A percentile compares a stretch with the other conserved stretches of the same genome.
Evolutionary conservation across 2,329 filamentous ascomycete species (phyloP).

Genomic region (Ascomycota sp.): DNA sequence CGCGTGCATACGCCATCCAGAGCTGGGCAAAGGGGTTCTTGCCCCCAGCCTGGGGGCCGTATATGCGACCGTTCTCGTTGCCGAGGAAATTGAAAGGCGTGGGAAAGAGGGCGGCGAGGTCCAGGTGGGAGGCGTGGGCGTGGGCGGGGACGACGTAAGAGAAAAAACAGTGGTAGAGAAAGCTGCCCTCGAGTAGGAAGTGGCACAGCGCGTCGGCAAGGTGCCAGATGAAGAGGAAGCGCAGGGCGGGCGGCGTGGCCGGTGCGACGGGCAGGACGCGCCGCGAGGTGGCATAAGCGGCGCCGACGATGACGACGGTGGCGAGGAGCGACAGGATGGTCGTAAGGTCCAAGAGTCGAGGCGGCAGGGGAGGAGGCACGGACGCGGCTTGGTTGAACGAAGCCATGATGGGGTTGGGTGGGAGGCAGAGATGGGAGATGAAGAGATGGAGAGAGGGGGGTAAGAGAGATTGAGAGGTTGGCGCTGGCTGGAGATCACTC

Average conservation of each 20-base stretch:
- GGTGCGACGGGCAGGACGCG: conserved; percentile 18
- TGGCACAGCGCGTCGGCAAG: conserved; percentile 82
- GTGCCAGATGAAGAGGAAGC: conserved; percentile 84
- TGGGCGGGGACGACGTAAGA: conserved; percentile 16
- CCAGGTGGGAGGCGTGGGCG: conserved; percentile 7
- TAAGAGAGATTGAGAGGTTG: neutral
- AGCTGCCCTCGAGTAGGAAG: conserved; percentile 73
- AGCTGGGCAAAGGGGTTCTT: conserved; percentile 31
- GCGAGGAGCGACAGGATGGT: conserved; percentile 35
- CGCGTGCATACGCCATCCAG: conserved; percentile 48
- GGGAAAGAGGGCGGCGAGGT: conserved; percentile 17
- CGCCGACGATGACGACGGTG: conserved; percentile 26
- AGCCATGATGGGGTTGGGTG: conserved; percentile 2
- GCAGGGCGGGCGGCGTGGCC: conserved; percentile 31
- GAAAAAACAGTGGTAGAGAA: conserved; percentile 88
- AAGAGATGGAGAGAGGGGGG: neutral
- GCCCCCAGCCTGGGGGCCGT: conserved; percentile 34
- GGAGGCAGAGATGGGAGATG: neutral
- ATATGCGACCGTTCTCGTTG: conserved; percentile 21
- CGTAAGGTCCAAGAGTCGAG: conserved; percentile 35
- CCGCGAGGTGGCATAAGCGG: conserved; percentile 27
- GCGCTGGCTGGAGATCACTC: no score
- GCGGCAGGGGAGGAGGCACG: conserved; percentile 16
- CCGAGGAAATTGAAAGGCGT: conserved; percentile 31
- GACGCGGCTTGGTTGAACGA: neutral